Base-by-base conservation (phyloP, 1,139 yeast genomes). In the Hansenula anomala region DNA sequence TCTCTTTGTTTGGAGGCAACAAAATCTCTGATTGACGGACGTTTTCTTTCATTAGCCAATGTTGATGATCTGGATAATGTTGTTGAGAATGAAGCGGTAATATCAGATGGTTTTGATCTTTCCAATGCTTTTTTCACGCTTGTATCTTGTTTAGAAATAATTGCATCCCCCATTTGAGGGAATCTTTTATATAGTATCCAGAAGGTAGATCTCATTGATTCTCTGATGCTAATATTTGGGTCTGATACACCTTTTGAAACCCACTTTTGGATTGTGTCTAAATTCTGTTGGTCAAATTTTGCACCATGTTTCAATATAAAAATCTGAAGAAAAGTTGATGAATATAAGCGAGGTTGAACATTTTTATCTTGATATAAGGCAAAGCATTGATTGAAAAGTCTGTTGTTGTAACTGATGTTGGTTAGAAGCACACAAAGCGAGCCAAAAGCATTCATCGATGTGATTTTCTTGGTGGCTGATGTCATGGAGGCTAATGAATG, bases 181-280 rank as follows among this genome's bases (percentile, higher is more conserved):
- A 72, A 77, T 3, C 66, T 49, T 30, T 68, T 67, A 48, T 72
- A 70, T 44, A 77, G 74, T 17, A 75, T 67, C 96, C 96, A 89
- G 54, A 75, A 90, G 0, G 89, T 71, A 10, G 68, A 67, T 54
- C 96, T 74, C 63, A 85, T 86, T 0, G 78, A 68, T 51, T 80
- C 95, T 45, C 97, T 71, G 0, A 87, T 97, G 0, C 72, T 67
- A 0, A 94, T 89, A 43, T 85, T 84, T 0, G 96, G 87, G 60
- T 92, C 97, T 1, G 76, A 61, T 3, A 92, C 64, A 26, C 94
- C 80, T 51, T 75, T 80, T 6, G 63, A 49, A 3, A 89, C 56
- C 46, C 80, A 66, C 40, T 69, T 76, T 30, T 70, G 78, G 2
- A 80, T 61, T 1, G 68, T 55, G 4, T 78, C 80, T 3, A 75